phyloP scores from a whole-genome alignment of 257 asterid species.

The Osmanthus fragrans region DNA sequence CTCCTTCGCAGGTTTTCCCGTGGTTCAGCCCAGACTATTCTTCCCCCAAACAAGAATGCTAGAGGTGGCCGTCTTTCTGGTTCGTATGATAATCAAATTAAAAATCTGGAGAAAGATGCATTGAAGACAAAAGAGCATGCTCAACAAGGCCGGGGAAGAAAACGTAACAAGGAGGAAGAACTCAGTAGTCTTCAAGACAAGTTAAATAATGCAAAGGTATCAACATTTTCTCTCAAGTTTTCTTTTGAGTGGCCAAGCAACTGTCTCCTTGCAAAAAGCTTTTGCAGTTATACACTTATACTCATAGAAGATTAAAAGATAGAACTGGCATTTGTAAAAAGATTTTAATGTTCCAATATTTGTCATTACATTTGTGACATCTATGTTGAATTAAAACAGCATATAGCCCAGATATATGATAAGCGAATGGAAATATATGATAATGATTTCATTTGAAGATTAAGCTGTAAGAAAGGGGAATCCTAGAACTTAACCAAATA shows the following conservation, averaged over 20 bases:
- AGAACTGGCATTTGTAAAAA: neutral
- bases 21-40: slow-evolving; percentile 77
- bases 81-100: slow-evolving; percentile 75
- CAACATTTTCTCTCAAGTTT: slow-evolving; percentile 15
- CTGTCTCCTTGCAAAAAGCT: neutral
- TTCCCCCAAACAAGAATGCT: slow-evolving; percentile 65
- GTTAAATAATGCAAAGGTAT: slow-evolving; percentile 54
- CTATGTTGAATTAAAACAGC: neutral
- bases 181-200: slow-evolving; percentile 41
- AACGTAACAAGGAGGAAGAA: slow-evolving; percentile 65
- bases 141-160: slow-evolving; percentile 48
- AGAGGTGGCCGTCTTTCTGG: slow-evolving; percentile 83
- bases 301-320: slow-evolving; percentile 1
- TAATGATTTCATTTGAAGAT: neutral
- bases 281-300: slow-evolving; percentile 3
- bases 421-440: neutral
- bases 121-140: slow-evolving; percentile 40
- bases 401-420: slow-evolving; percentile 9
- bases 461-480: neutral
- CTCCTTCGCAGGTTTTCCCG: slow-evolving; percentile 72
- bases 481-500: neutral
- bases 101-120: slow-evolving; percentile 58
- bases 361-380: slow-evolving; percentile 7
- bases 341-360: neutral
- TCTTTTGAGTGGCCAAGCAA: neutral